Evolutionary conservation across 257 asterid genomes (phyloP).

Genomic region (Salvia splendens): DNA sequence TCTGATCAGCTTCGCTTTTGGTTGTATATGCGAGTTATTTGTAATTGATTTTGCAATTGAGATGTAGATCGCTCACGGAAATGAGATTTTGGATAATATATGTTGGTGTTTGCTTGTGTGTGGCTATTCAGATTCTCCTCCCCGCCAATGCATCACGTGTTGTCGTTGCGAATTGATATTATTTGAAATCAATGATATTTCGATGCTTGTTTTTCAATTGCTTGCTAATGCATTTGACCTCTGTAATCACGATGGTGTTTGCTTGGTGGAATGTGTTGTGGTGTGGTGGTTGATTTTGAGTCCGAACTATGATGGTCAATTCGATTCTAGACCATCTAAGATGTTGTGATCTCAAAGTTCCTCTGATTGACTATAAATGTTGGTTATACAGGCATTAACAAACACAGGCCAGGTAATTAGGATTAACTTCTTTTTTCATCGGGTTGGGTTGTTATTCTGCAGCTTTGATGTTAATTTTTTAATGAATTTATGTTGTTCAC

Average conservation of each 20-base stretch:
- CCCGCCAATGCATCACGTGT: background rate
- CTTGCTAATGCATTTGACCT: background rate
- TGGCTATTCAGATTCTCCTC: background rate
- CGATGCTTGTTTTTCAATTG: conserved; percentile 4
- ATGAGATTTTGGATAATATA: conserved; percentile 2
- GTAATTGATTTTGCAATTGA: conserved; percentile 17
- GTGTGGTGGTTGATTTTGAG: background rate
- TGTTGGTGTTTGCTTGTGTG: background rate
- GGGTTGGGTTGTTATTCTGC: too few relatives aligned
- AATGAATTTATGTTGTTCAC: too few relatives aligned
- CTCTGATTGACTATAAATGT: conserved; percentile 10
- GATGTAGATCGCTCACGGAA: conserved; percentile 29
- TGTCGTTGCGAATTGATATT: conserved; percentile 15
- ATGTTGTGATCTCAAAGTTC: conserved; percentile 11
- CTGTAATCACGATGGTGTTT: background rate
- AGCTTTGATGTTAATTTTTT: too few relatives aligned
- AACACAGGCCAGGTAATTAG: too few relatives aligned
- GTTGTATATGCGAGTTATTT: conserved; percentile 21
- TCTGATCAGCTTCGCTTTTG: conserved; percentile 19
- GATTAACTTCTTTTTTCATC: too few relatives aligned
- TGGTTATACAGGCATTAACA: too few relatives aligned
- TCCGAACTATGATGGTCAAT: conserved; percentile 5
- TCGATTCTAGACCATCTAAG: background rate
- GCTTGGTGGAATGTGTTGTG: conserved; percentile 3
- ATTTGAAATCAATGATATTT: background rate